Evolutionary conservation across 73 alveolate genomes (phyloP).

Genomic region (Paramecium octaurelia): DNA sequence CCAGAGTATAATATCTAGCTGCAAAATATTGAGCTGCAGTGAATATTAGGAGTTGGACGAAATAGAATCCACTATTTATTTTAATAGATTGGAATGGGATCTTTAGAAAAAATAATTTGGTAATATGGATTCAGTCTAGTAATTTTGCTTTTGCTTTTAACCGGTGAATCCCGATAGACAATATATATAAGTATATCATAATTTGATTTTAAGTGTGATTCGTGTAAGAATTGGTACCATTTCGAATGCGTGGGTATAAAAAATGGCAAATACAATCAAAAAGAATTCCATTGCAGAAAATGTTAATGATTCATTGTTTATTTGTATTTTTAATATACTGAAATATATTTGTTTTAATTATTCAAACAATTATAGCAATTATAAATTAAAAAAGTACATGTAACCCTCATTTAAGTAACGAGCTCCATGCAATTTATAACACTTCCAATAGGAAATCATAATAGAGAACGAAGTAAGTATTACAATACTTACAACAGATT

Average conservation of each 20-base stretch:
- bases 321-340: neutral
- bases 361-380: neutral
- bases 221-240: neutral
- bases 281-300: neutral
- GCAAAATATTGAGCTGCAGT: neutral
- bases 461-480: neutral
- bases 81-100: slow-evolving; percentile 24
- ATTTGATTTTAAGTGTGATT: neutral
- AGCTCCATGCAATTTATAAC: neutral
- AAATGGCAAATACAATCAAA: neutral
- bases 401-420: neutral
- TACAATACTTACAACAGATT: neutral
- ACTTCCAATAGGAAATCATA: neutral
- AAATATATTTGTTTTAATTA: neutral
- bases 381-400: neutral
- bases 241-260: neutral
- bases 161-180: slow-evolving; percentile 31
- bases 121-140: neutral
- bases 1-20: neutral
- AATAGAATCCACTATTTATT: slow-evolving; percentile 5
- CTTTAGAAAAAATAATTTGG: neutral
- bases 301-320: neutral
- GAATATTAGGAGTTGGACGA: neutral
- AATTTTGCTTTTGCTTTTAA: neutral
- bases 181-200: neutral